Evolutionary conservation across 148 eudicot species (phyloP), one percentile per base, ranked within the genome.

Genomic region (Tetragonia tetragonoides): DNA sequence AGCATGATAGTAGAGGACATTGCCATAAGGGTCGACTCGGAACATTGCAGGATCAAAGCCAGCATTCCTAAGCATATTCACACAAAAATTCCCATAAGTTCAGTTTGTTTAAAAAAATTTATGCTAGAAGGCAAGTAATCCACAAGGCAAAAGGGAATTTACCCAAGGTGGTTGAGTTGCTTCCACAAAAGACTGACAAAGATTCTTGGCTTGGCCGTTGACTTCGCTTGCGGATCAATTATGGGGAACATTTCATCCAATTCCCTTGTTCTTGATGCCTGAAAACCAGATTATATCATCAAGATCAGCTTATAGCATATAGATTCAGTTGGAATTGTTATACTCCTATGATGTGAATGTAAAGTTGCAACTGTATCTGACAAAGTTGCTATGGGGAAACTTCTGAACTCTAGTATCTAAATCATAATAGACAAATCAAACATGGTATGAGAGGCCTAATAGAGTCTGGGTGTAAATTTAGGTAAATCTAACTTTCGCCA

Each of bases 121-220:
- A 54, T 17, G 17, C 41, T 28, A 24, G 14, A 71, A 70, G 4
- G 49, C 47, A 75, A 44, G 37, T 42, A 49, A 70, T 38, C 1
- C 39, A 16, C 4, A 39, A 44, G 69, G 66, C 1, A 56, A 23
- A 63, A 76, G 66, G 74, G 57, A 15, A 68, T 46, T 62, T 90
- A 95, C 98, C 98, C 99, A 66, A 95, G 93, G 78, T 95, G 99
- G 77, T 88, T 95, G 80, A 95, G 99, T 85, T 95, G 97, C 83
- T 93, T 95, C 99, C 99, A 95, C 56, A 95, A 34, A n/a, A 95
- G 89, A 75, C 87, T 85, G 72, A 89, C 72, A 78, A 87, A 95
- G 62, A 91, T 90, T 84, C 82, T 88, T 46, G 94, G 84, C 74
- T 90, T 95, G 47, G 90, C 80, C 6, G 94, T 87, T 10, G 97